These are phyloP conservation scores for Claviceps cyperi DNA, from an alignment of 2,329 filamentous ascomycete species.

Conservation along the genomic window DNA sequence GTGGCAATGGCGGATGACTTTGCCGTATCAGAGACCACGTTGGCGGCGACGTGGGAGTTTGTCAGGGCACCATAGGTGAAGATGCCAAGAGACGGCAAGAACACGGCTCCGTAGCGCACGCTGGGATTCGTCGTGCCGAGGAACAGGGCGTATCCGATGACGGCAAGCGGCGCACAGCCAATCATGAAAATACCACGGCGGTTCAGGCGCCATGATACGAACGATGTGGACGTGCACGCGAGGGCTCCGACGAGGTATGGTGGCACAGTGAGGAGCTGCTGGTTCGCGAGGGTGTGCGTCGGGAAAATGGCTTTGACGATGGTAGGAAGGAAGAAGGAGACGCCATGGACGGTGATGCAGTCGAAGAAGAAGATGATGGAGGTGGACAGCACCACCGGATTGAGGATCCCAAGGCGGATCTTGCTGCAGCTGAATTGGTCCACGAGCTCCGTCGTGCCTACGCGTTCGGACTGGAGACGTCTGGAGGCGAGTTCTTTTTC, in stretches of 20 bases:
- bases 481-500: constrained; percentile 50
- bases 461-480: constrained; percentile 43
- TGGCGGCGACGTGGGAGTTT: constrained; percentile 52
- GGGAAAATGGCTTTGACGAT: constrained; percentile 59
- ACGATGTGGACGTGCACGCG: constrained; percentile 44
- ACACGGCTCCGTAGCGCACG: constrained; percentile 52
- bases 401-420: constrained; percentile 46
- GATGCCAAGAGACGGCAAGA: constrained; percentile 47
- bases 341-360: constrained; percentile 58
- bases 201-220: constrained; percentile 44
- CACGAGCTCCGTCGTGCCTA: constrained; percentile 38
- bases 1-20: constrained; percentile 46
- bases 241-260: constrained; percentile 54
- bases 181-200: constrained; percentile 46
- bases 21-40: constrained; percentile 55
- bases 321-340: constrained; percentile 58
- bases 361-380: constrained; percentile 47
- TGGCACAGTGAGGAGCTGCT: constrained; percentile 57
- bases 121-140: constrained; percentile 34
- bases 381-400: constrained; percentile 37
- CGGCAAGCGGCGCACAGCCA: constrained; percentile 40
- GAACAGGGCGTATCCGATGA: constrained; percentile 56
- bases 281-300: constrained; percentile 35
- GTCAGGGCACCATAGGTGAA: constrained; percentile 49
- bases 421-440: constrained; percentile 47